phyloP scores from a whole-genome alignment of 2,329 filamentous ascomycete species.

The Epichloe sylvatica region DNA sequence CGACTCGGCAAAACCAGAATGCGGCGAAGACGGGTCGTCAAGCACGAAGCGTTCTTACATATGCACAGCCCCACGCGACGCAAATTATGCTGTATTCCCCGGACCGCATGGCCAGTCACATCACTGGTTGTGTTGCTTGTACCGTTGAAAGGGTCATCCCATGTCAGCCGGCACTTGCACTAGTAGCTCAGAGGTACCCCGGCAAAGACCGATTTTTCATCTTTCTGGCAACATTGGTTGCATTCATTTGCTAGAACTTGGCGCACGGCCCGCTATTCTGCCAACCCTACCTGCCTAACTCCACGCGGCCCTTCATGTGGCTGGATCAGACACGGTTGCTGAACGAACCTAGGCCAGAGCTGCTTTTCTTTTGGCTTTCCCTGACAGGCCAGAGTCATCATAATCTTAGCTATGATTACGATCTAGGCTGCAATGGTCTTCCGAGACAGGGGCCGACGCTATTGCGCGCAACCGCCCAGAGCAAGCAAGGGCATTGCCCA shows the following conservation, averaged over 20 bases:
- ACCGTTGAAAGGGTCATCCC: not conserved
- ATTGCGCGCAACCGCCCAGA: not conserved
- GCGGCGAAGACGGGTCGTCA: not conserved
- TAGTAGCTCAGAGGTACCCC: constrained; percentile 3
- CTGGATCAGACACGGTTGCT: constrained; percentile 7
- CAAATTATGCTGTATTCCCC: not conserved
- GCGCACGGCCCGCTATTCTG: constrained; percentile 1
- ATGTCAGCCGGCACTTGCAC: constrained; percentile 1
- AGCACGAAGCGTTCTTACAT: not conserved
- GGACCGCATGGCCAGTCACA: not conserved
- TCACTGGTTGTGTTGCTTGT: no score
- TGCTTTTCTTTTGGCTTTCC: not conserved
- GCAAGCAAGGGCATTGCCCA: constrained; percentile 1
- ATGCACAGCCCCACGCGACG: not conserved
- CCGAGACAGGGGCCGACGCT: constrained; percentile 1
- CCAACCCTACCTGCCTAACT: not conserved
- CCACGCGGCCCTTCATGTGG: constrained; percentile 1
- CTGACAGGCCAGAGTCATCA: not conserved
- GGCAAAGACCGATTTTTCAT: not conserved
- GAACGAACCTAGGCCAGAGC: not conserved
- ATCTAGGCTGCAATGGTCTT: not conserved
- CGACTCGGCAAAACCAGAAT: not conserved
- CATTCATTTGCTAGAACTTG: not conserved
- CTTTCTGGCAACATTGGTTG: not conserved
- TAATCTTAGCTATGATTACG: not conserved